phyloP scores from a whole-genome alignment of 1,139 yeast species.

The Yamadazyma blattariae region DNA sequence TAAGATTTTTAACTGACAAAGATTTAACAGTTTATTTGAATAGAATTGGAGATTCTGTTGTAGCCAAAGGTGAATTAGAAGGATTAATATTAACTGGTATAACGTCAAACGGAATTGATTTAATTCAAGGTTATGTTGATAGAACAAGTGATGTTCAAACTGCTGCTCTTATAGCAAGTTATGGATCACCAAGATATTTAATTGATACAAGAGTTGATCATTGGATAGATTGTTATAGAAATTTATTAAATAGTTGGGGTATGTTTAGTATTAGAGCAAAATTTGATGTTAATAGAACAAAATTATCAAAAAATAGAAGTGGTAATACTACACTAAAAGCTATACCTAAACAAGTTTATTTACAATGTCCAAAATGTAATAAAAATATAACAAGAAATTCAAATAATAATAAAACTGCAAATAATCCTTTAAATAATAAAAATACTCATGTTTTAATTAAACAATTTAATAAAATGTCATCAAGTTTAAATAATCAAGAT shows the following conservation, averaged over 20 bases:
- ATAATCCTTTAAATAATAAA: neutral
- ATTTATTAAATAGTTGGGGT: conserved; percentile 81
- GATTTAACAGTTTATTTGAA: conserved; percentile 69
- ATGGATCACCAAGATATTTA: conserved; percentile 82
- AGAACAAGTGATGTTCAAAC: conserved; percentile 92
- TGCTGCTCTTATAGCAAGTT: conserved; percentile 77
- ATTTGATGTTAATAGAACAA: conserved; percentile 77
- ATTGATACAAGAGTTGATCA: conserved; percentile 64
- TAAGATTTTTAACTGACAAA: conserved; percentile 76
- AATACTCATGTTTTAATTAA: conserved; percentile 22
- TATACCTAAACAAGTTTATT: conserved; percentile 70
- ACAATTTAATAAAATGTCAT: conserved; percentile 35
- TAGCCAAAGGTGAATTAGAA: conserved; percentile 79
- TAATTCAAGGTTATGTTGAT: conserved; percentile 84
- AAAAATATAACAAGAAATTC: conserved; percentile 51
- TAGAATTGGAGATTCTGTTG: conserved; percentile 68
- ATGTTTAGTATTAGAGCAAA: conserved; percentile 74
- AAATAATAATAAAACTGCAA: conserved; percentile 1
- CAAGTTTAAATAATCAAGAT: conserved; percentile 14
- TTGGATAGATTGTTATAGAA: conserved; percentile 77
- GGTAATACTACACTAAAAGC: conserved; percentile 51
- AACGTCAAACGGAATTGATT: conserved; percentile 76
- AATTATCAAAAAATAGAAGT: conserved; percentile 51
- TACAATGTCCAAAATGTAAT: conserved; percentile 82
- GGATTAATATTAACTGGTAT: conserved; percentile 89